These are phyloP conservation scores for Zhuliangozyma parablackwelliae DNA, from an alignment of 1,139 yeast species.

Conservation along the genomic window DNA sequence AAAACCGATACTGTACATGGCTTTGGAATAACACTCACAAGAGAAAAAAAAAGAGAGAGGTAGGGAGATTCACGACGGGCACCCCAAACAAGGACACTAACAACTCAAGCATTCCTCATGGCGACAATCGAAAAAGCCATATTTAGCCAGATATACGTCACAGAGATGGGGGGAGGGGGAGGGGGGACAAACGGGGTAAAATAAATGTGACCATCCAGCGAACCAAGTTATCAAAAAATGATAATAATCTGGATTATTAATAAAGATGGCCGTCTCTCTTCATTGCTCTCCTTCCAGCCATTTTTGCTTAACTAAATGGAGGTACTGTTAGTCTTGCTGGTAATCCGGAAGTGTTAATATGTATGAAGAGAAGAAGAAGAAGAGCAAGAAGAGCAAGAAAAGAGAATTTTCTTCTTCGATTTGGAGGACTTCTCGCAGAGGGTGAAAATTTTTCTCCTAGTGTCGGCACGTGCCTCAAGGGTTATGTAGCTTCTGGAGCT, in stretches of 20 bases:
- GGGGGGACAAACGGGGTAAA: too few relatives aligned
- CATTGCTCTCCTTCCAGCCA: slow-evolving; percentile 47
- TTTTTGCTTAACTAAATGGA: slow-evolving; percentile 45
- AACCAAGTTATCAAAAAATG: slow-evolving; percentile 24
- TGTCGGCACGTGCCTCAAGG: too few relatives aligned
- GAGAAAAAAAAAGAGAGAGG: too few relatives aligned
- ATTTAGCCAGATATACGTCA: too few relatives aligned
- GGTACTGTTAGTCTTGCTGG: slow-evolving; percentile 44
- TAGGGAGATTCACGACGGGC: too few relatives aligned
- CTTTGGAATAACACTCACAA: too few relatives aligned
- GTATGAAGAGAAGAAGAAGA: slow-evolving; percentile 22
- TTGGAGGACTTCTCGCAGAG: background rate
- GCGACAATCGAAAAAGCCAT: too few relatives aligned
- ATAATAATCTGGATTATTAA: slow-evolving; percentile 25
- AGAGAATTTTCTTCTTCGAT: slow-evolving; percentile 3
- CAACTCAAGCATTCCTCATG: too few relatives aligned
- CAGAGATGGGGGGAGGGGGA: too few relatives aligned
- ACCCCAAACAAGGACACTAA: too few relatives aligned
- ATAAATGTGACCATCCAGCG: slow-evolving; percentile 43
- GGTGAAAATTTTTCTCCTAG: background rate
- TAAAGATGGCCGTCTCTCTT: slow-evolving; percentile 24
- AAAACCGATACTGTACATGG: too few relatives aligned
- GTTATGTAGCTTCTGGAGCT: too few relatives aligned
- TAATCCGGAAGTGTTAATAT: slow-evolving; percentile 44
- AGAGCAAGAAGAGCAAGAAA: slow-evolving; percentile 5